A percentile compares a stretch with the other conserved stretches of the same genome.
Conservation (phyloP, 2,329 filamentous ascomycete species). For the Periconia digitata region DNA sequence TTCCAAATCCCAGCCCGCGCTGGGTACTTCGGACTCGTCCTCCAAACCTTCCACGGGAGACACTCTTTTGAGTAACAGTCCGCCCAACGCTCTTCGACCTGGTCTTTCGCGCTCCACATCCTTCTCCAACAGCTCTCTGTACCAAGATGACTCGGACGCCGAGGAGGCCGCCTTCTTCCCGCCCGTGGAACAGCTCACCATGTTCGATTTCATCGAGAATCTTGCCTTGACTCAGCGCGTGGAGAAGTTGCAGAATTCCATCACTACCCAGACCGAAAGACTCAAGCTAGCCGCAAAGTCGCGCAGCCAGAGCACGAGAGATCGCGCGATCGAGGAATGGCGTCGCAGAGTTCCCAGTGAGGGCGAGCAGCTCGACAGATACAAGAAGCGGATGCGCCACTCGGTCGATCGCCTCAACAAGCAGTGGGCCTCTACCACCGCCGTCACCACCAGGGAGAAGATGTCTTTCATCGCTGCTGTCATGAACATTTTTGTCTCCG, state of each 20-base stretch:
- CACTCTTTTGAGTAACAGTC: slow-evolving; percentile 44
- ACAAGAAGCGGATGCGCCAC: slow-evolving; percentile 80
- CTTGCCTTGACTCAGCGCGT: slow-evolving; percentile 85
- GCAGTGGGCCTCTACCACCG: slow-evolving; percentile 86
- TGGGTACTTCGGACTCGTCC: slow-evolving; percentile 28
- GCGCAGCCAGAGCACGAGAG: slow-evolving; percentile 75
- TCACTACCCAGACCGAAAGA: slow-evolving; percentile 81
- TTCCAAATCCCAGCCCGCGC: slow-evolving; percentile 35
- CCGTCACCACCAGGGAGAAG: slow-evolving; percentile 89
- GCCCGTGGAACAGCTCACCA: slow-evolving; percentile 82
- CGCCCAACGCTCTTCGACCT: slow-evolving; percentile 49
- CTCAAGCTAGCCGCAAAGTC: slow-evolving; percentile 81
- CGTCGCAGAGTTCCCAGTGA: slow-evolving; percentile 80
- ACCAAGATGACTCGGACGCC: slow-evolving; percentile 82
- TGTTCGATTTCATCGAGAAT: slow-evolving; percentile 94
- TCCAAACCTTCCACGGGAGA: slow-evolving; percentile 26
- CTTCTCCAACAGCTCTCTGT: slow-evolving; percentile 81
- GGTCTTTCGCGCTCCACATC: slow-evolving; percentile 74
- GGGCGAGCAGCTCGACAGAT: slow-evolving; percentile 90
- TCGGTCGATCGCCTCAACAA: slow-evolving; percentile 85
- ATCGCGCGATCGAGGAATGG: slow-evolving; percentile 92
- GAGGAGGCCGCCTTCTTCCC: slow-evolving; percentile 65
- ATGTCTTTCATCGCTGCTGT: slow-evolving; percentile 94
- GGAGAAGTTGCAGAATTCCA: slow-evolving; percentile 82
- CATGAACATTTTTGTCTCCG: slow-evolving; percentile 95